These are phyloP conservation scores for Atalantia buxifolia DNA, from an alignment of 345 rosid species.

Conservation along the genomic window DNA sequence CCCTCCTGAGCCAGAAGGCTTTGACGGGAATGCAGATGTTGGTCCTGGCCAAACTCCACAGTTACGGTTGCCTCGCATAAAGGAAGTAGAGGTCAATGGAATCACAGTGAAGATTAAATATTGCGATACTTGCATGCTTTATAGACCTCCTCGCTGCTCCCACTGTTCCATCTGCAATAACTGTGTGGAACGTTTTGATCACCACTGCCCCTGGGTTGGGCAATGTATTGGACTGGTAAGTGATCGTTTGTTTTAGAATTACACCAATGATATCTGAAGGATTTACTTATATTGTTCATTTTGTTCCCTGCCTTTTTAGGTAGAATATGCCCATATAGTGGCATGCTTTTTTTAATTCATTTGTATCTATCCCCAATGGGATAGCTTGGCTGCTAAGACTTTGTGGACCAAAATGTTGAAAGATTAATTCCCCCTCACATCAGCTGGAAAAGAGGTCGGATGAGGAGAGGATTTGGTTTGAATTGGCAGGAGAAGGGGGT, in stretches of 20 bases:
- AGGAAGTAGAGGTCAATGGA: slow-evolving; percentile 85
- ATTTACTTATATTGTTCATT: not conserved
- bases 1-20: slow-evolving; percentile 90
- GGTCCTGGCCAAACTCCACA: slow-evolving; percentile 80
- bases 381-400: not conserved
- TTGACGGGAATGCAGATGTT: slow-evolving; percentile 52
- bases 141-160: slow-evolving; percentile 96
- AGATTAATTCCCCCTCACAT: not conserved
- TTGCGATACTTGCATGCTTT: slow-evolving; percentile 98
- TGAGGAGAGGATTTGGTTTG: not conserved
- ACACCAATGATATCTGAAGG: not conserved
- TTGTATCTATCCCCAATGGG: not conserved
- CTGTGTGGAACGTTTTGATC: slow-evolving; percentile 95
- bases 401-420: not conserved
- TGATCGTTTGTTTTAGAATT: slow-evolving; percentile 10
- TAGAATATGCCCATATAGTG: not conserved
- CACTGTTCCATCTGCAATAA: slow-evolving; percentile 99
- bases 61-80: slow-evolving; percentile 77
- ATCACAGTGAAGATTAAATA: slow-evolving; percentile 72
- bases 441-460: not conserved
- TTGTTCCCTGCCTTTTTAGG: not conserved
- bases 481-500: not conserved
- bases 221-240: slow-evolving; percentile 96
- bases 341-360: not conserved
- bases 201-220: slow-evolving; percentile 99